These are phyloP conservation scores for Entoloma clypeatum DNA, from an alignment of 1,284 basidiomycete genomes.

Conservation along the genomic window DNA sequence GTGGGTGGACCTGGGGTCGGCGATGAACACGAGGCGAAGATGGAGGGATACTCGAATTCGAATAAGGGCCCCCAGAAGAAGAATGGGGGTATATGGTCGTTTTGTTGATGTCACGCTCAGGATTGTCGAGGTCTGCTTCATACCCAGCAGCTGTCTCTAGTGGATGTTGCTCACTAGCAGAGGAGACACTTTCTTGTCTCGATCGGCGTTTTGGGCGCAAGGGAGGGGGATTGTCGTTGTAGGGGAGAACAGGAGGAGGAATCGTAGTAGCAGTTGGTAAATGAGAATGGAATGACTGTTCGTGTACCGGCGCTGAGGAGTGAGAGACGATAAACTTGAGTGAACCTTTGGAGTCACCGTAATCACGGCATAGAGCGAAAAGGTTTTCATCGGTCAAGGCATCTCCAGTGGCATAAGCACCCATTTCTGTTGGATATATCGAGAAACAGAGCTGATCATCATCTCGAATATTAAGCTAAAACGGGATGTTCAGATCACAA, in stretches of 20 bases:
- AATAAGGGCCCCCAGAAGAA: conserved; percentile 15
- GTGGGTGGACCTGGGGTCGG: conserved; percentile 21
- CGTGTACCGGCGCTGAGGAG: conserved; percentile 57
- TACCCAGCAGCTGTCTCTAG: conserved; percentile 55
- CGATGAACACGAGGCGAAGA: conserved; percentile 22
- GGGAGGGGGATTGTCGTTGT: conserved; percentile 34
- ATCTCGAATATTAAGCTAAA: conserved; percentile 70
- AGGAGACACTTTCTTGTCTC: conserved; percentile 65
- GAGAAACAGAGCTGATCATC: conserved; percentile 75
- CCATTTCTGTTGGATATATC: conserved; percentile 86
- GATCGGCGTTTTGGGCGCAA: conserved; percentile 53
- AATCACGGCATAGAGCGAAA: conserved; percentile 65
- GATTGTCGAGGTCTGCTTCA: conserved; percentile 65
- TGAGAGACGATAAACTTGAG: conserved; percentile 80
- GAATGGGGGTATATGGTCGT: conserved; percentile 39
- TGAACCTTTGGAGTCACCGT: conserved; percentile 70
- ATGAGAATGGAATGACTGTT: conserved; percentile 35
- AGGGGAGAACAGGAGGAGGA: conserved; percentile 50
- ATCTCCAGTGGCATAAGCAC: conserved; percentile 66
- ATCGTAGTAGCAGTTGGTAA: conserved; percentile 45
- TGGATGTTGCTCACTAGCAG: conserved; percentile 55
- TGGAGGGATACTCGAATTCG: conserved; percentile 26
- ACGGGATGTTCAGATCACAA: conserved; percentile 11
- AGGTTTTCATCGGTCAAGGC: conserved; percentile 68
- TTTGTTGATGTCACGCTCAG: conserved; percentile 46